These are phyloP conservation scores for Fusarium drepaniforme DNA, from an alignment of 2,329 filamentous ascomycete species.

Conservation along the genomic window DNA sequence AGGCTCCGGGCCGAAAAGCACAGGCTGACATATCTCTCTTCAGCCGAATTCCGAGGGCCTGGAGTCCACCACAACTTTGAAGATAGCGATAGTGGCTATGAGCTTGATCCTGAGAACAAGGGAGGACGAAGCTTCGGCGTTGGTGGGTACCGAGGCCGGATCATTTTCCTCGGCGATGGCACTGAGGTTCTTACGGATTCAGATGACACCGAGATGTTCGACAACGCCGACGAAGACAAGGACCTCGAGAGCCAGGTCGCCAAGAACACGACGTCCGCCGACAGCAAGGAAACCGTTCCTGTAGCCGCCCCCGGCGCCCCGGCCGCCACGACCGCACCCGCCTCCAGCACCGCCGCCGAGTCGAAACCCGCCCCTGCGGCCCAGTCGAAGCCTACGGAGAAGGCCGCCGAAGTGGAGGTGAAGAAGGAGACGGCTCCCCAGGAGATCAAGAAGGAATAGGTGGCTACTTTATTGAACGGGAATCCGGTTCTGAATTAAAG, in stretches of 20 bases:
- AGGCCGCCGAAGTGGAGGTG: slow-evolving; percentile 36
- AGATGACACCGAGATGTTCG: slow-evolving; percentile 94
- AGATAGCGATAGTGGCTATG: slow-evolving; percentile 82
- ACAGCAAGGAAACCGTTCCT: slow-evolving; percentile 37
- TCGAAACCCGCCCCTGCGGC: slow-evolving; percentile 41
- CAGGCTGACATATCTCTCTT: slow-evolving; percentile 29
- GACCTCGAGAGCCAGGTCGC: slow-evolving; percentile 87
- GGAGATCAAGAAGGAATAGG: slow-evolving; percentile 54
- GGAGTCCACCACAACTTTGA: slow-evolving; percentile 87
- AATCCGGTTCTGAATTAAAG: slow-evolving; percentile 31
- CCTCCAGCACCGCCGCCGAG: slow-evolving; percentile 28
- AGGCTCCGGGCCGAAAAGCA: slow-evolving; percentile 10
- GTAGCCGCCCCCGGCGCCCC: slow-evolving; percentile 36
- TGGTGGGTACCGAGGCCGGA: slow-evolving; percentile 82
- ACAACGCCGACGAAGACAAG: slow-evolving; percentile 86
- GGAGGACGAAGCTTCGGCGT: slow-evolving; percentile 70
- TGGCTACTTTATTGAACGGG: slow-evolving; percentile 39
- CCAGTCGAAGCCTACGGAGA: slow-evolving; percentile 37
- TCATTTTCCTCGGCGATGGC: slow-evolving; percentile 95
- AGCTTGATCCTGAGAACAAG: slow-evolving; percentile 77
- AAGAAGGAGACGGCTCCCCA: slow-evolving; percentile 42
- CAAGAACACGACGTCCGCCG: slow-evolving; percentile 60
- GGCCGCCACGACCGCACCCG: slow-evolving; percentile 25
- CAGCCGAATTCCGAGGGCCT: slow-evolving; percentile 87
- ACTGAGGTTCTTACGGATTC: slow-evolving; percentile 92